Conservation (phyloP, 768 basidiomycete genomes). For the Kwoniella europaea region DNA sequence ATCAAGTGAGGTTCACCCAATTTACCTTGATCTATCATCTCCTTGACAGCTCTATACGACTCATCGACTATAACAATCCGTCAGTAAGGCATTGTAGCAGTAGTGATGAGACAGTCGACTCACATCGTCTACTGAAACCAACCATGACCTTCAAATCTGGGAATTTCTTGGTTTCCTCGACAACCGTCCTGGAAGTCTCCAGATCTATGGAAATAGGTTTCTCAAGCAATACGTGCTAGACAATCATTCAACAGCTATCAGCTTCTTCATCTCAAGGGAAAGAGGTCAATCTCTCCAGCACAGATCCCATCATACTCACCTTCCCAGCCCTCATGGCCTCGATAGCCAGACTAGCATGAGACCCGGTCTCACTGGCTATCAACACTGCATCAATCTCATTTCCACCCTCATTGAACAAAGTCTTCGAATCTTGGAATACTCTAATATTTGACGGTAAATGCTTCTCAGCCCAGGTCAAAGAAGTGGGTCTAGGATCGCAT, state of each 20-base stretch:
- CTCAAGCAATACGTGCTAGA: constrained; percentile 36
- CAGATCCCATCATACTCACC: constrained; percentile 10
- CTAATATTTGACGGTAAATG: constrained; percentile 7
- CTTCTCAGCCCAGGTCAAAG: constrained; percentile 14
- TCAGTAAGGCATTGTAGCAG: neutral
- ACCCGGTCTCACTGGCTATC: constrained; percentile 36
- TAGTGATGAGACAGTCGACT: constrained; percentile 10
- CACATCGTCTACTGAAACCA: constrained; percentile 39
- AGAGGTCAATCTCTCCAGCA: neutral
- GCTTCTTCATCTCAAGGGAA: too few relatives aligned
- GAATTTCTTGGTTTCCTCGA: constrained; percentile 25
- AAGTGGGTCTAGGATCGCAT: constrained; percentile 5
- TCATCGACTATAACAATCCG: constrained; percentile 24
- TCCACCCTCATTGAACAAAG: constrained; percentile 17
- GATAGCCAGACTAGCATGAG: constrained; percentile 32
- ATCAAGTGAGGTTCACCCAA: constrained; percentile 33
- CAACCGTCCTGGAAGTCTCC: constrained; percentile 21
- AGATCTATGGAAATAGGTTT: constrained; percentile 40
- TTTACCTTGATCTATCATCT: constrained; percentile 19
- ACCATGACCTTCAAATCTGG: constrained; percentile 35
- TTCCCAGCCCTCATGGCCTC: constrained; percentile 29
- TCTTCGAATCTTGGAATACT: constrained; percentile 10
- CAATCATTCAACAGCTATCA: neutral
- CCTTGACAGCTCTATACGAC: constrained; percentile 26
- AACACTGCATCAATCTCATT: constrained; percentile 30